These are phyloP conservation scores for Balakata baccata DNA, from an alignment of 345 rosid genomes.

Conservation along the genomic window DNA sequence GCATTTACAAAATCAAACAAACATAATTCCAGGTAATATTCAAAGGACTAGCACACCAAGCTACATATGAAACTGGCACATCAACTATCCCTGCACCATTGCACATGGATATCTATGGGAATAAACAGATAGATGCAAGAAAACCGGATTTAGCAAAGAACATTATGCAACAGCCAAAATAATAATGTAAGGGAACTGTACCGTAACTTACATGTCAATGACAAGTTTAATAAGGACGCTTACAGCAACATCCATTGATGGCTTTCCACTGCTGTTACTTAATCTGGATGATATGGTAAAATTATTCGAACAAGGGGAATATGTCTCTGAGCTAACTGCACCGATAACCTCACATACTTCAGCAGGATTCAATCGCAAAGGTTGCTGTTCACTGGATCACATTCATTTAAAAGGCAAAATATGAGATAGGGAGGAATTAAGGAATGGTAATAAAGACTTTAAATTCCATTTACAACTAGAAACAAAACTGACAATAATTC, in stretches of 20 bases:
- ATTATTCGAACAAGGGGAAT: conserved; percentile 51
- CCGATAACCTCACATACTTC: conserved; percentile 96
- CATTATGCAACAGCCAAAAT: not conserved
- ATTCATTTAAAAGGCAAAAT: conserved; percentile 22
- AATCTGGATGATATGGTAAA: conserved; percentile 74
- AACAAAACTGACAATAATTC: not conserved
- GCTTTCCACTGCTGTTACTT: conserved; percentile 75
- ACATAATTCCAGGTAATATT: not conserved
- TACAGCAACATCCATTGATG: conserved; percentile 91
- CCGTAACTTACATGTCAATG: conserved; percentile 75
- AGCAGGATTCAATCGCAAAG: conserved; percentile 72
- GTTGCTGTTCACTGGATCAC: conserved; percentile 89
- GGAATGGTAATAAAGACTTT: conserved; percentile 9
- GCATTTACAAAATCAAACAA: not conserved
- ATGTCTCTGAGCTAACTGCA: conserved; percentile 88
- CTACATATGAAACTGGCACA: conserved; percentile 7
- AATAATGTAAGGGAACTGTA: not conserved
- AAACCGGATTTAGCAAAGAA: not conserved
- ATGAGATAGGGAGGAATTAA: conserved; percentile 17
- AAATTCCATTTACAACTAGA: not conserved
- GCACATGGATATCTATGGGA: not conserved
- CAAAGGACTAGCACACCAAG: conserved; percentile 1
- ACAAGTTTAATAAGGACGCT: conserved; percentile 97
- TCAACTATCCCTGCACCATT: conserved; percentile 17
- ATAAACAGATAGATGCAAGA: not conserved